These are phyloP conservation scores for Pseudopyrenochaeta lycopersici DNA, from an alignment of 2,329 filamentous ascomycete genomes.

Conservation along the genomic window DNA sequence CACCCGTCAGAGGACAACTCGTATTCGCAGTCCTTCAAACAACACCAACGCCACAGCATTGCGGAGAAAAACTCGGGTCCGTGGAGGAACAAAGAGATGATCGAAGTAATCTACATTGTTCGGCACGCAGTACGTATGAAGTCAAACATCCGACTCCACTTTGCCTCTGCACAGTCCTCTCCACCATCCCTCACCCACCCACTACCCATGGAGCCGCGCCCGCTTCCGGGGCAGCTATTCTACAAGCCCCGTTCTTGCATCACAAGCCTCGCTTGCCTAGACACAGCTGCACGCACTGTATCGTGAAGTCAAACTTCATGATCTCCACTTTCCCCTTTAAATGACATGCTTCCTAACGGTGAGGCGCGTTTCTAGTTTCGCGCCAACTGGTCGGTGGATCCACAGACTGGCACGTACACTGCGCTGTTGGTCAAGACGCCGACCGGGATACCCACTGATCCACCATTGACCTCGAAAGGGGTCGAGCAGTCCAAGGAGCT, in stretches of 20 bases:
- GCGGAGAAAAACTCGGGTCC: conserved; percentile 3
- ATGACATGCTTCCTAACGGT: conserved; percentile 30
- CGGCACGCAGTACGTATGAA: conserved; percentile 60
- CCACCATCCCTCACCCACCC: conserved; percentile 15
- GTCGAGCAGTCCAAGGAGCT: conserved; percentile 84
- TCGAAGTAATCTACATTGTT: conserved; percentile 61
- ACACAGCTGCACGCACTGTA: conserved; percentile 6
- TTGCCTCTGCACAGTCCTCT: conserved; percentile 10
- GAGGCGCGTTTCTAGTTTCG: conserved; percentile 69
- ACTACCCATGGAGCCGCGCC: conserved; percentile 13
- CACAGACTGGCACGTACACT: conserved; percentile 79
- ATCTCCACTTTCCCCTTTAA: conserved; percentile 15
- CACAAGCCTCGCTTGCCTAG: conserved; percentile 4
- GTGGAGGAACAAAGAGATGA: conserved; percentile 31
- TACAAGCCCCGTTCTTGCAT: conserved; percentile 17
- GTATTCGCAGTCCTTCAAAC: conserved; percentile 11
- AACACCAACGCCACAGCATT: conserved; percentile 7
- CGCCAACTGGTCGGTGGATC: conserved; percentile 87
- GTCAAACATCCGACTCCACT: conserved; percentile 12
- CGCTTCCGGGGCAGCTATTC: conserved; percentile 10
- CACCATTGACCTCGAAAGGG: conserved; percentile 85
- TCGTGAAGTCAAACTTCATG: conserved; percentile 11
- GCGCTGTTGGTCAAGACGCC: conserved; percentile 72
- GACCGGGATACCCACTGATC: conserved; percentile 88
- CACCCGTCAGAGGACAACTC: conserved; percentile 4